Evolutionary conservation across 495 filamentous ascomycete genomes (phyloP).

Genomic region (Talaromyces adpressus): DNA sequence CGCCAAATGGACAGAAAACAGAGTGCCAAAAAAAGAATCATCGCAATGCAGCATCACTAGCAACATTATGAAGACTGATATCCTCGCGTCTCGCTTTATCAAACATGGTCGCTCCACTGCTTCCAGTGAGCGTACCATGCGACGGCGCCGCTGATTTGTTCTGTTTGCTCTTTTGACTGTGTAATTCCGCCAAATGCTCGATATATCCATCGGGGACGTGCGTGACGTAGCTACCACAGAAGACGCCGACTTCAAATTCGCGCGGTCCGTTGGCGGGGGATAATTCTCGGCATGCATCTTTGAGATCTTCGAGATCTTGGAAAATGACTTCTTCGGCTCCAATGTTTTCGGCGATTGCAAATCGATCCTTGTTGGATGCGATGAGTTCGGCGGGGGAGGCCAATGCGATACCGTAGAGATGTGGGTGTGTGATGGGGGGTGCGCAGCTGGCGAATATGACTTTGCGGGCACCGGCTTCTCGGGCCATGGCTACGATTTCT

Average conservation of each 20-base stretch:
- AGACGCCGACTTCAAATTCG: slow-evolving; percentile 90
- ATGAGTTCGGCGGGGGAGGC: slow-evolving; percentile 78
- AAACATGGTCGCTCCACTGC: slow-evolving; percentile 5
- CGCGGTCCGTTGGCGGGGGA: slow-evolving; percentile 46
- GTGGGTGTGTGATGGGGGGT: slow-evolving; percentile 74
- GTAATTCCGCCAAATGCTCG: slow-evolving; percentile 49
- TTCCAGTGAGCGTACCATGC: not conserved
- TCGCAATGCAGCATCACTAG: not conserved
- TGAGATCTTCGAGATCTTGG: slow-evolving; percentile 77
- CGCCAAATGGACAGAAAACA: too few species aligned
- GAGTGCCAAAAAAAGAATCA: not conserved
- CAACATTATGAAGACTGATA: slow-evolving; percentile 10
- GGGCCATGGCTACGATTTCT: slow-evolving; percentile 91
- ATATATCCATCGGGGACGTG: slow-evolving; percentile 81
- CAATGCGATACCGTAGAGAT: slow-evolving; percentile 86
- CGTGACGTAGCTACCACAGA: slow-evolving; percentile 87
- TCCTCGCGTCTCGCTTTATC: slow-evolving; percentile 8
- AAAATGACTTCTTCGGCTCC: slow-evolving; percentile 91
- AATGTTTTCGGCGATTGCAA: slow-evolving; percentile 70
- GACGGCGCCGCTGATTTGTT: not conserved
- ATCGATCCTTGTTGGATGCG: slow-evolving; percentile 65
- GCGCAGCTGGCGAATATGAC: slow-evolving; percentile 87
- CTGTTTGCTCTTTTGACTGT: slow-evolving; percentile 5
- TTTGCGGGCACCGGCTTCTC: slow-evolving; percentile 82
- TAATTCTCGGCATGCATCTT: slow-evolving; percentile 70